Conservation (phyloP, 78 protist genomes). For the Anaeramoeba flamelloides region DNA sequence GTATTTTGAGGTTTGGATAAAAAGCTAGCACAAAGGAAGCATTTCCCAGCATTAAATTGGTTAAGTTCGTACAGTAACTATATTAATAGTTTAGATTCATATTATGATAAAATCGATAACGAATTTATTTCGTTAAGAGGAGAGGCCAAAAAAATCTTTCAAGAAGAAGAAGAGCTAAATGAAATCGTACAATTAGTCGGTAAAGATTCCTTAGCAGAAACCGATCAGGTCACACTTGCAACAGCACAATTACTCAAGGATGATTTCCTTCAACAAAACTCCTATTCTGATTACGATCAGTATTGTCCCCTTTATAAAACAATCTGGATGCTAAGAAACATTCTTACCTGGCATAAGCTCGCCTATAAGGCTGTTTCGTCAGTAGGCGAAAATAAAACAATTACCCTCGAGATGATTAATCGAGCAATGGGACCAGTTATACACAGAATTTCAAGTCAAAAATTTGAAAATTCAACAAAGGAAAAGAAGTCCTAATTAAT, state of each 20-base stretch:
- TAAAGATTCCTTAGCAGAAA: conserved; percentile 91
- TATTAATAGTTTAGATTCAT: conserved; percentile 60
- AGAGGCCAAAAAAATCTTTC: conserved; percentile 82
- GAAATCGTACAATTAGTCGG: conserved; percentile 99
- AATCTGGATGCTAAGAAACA: conserved; percentile 78
- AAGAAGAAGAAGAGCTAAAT: conserved; percentile 81
- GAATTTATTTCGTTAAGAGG: conserved; percentile 66
- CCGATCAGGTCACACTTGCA: conserved; percentile 78
- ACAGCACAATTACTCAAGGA: conserved; percentile 88
- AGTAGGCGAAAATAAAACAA: neutral
- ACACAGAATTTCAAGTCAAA: too few relatives aligned
- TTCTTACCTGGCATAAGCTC: conserved; percentile 26
- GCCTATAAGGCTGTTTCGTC: neutral
- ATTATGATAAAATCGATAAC: conserved; percentile 58
- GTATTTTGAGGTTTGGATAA: conserved; percentile 98
- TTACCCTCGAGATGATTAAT: too few relatives aligned
- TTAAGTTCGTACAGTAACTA: conserved; percentile 60
- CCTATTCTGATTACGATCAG: conserved; percentile 54
- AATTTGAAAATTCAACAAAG: too few relatives aligned
- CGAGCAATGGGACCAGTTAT: too few relatives aligned
- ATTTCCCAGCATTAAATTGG: conserved; percentile 99
- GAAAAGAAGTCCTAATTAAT: too few relatives aligned
- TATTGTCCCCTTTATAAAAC: conserved; percentile 98
- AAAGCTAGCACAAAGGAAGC: conserved; percentile 98
- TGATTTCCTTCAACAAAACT: conserved; percentile 81